Conservation (phyloP, 148 eudicot species). For the Pouteria glomerata region DNA sequence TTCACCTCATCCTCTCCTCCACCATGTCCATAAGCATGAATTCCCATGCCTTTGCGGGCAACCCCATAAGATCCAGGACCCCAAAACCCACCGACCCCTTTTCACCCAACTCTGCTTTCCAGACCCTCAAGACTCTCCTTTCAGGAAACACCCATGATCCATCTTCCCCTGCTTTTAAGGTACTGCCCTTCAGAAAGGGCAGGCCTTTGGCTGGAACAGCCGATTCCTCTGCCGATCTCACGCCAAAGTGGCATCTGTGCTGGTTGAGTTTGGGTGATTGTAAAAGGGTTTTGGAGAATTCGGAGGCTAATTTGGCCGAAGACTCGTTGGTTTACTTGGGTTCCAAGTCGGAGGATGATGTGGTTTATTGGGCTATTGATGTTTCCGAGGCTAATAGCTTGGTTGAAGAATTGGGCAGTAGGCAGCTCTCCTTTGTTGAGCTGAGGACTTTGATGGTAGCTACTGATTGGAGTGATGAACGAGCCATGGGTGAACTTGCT, state of each 20-base stretch:
- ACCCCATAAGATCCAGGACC: slow-evolving; percentile 59
- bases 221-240: slow-evolving; percentile 25
- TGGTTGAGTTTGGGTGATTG: slow-evolving; percentile 77
- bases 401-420: slow-evolving; percentile 56
- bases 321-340: slow-evolving; percentile 81
- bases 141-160: slow-evolving; percentile 30
- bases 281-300: slow-evolving; percentile 38
- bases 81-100: slow-evolving; percentile 48
- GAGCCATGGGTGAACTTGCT: slow-evolving; percentile 76
- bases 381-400: slow-evolving; percentile 44
- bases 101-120: slow-evolving; percentile 56
- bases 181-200: slow-evolving; percentile 80
- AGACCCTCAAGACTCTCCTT: slow-evolving; percentile 50
- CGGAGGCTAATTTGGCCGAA: slow-evolving; percentile 47
- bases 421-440: slow-evolving; percentile 65
- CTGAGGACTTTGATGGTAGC: slow-evolving; percentile 97
- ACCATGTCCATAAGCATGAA: slow-evolving; percentile 49
- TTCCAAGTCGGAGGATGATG: slow-evolving; percentile 43
- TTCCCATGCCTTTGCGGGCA: slow-evolving; percentile 78
- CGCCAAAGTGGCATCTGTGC: slow-evolving; percentile 76
- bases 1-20: slow-evolving; percentile 11
- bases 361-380: slow-evolving; percentile 77
- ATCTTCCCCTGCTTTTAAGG: slow-evolving; percentile 51
- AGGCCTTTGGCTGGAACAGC: slow-evolving; percentile 63
- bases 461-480: slow-evolving; percentile 82